Percentiles rank a stretch among this genome's conserved stretches.
These are phyloP conservation scores for Trichothecium sympodiale DNA, from an alignment of 2,329 filamentous ascomycete species.

Conservation along the genomic window DNA sequence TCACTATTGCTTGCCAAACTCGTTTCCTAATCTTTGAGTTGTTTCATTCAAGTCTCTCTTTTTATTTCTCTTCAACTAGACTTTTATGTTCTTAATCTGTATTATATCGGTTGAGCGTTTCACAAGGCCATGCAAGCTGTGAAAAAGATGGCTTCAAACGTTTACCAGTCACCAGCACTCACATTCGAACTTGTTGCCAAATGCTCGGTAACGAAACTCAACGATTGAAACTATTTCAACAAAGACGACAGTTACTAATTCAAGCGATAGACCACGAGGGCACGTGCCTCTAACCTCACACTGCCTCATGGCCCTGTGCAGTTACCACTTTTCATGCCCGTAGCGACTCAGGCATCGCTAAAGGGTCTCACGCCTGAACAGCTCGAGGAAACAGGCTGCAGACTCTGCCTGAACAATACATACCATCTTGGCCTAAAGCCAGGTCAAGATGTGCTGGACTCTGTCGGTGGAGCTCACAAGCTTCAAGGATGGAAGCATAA, in stretches of 20 bases:
- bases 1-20: neutral
- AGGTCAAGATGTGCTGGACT: slow-evolving; percentile 78
- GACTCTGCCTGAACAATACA: slow-evolving; percentile 92
- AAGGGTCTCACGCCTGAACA: slow-evolving; percentile 92
- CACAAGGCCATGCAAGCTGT: slow-evolving; percentile 15
- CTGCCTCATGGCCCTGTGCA: slow-evolving; percentile 87
- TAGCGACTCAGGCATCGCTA: slow-evolving; percentile 89
- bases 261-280: slow-evolving; percentile 68
- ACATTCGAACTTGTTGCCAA: slow-evolving; percentile 67
- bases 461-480: slow-evolving; percentile 84
- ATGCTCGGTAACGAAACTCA: slow-evolving; percentile 82
- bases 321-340: slow-evolving; percentile 95
- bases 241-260: neutral
- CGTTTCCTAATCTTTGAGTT: no score
- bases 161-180: slow-evolving; percentile 53
- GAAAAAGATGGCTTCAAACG: slow-evolving; percentile 36
- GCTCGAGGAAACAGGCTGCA: slow-evolving; percentile 78
- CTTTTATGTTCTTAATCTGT: slow-evolving; percentile 4
- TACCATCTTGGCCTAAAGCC: slow-evolving; percentile 95
- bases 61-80: neutral
- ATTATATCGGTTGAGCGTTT: neutral
- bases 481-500: slow-evolving; percentile 94
- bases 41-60: no score
- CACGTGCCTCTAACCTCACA: slow-evolving; percentile 75
- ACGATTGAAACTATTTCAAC: no score